These are phyloP conservation scores for Saturnispora gosingensis DNA, from an alignment of 805 yeast species.

Conservation along the genomic window DNA sequence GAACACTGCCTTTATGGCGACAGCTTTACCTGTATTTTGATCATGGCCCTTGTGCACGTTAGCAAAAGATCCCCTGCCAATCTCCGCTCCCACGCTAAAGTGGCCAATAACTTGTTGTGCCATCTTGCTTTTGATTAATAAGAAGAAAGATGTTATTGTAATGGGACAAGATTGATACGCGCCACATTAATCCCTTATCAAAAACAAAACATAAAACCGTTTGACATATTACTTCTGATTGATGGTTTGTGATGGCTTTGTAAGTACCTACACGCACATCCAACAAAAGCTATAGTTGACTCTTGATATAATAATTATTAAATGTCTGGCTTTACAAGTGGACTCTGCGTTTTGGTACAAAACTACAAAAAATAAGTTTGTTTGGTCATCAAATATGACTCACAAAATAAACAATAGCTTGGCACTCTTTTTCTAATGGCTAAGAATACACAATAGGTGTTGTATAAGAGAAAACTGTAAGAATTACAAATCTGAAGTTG, in stretches of 20 bases:
- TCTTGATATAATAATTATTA: no score
- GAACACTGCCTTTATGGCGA: slow-evolving; percentile 84
- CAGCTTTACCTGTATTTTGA: slow-evolving; percentile 43
- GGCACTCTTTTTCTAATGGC: no score
- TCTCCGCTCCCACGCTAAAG: slow-evolving; percentile 36
- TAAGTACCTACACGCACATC: no score
- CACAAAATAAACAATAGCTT: background rate
- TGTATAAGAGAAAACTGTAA: no score
- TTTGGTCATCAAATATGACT: background rate
- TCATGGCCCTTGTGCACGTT: slow-evolving; percentile 81
- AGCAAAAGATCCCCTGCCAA: slow-evolving; percentile 95
- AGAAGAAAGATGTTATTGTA: background rate
- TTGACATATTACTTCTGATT: background rate
- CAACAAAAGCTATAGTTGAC: no score
- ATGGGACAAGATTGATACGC: slow-evolving; percentile 6
- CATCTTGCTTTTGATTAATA: background rate
- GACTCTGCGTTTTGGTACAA: no score
- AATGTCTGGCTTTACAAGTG: no score
- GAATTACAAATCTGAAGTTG: no score
- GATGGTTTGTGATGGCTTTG: background rate
- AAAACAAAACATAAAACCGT: background rate
- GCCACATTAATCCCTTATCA: slow-evolving; percentile 1
- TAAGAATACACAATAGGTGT: no score
- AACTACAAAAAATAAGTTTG: background rate
- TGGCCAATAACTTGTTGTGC: slow-evolving; percentile 6